Base-by-base conservation (phyloP, 495 filamentous ascomycete species). In the Xylaria castorea region DNA sequence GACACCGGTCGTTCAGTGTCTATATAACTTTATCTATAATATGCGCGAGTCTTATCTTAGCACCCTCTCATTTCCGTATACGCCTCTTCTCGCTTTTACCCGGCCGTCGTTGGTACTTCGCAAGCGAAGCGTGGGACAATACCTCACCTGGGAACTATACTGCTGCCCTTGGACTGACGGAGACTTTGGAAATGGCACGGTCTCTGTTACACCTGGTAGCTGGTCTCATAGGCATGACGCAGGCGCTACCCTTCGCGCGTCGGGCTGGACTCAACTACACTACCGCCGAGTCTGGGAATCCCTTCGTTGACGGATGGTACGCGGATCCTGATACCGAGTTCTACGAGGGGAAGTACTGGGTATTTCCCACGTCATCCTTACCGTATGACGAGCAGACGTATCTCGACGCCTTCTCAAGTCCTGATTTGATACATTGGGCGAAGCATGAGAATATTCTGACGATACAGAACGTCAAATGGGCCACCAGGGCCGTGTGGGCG, bases 301-400 rank as follows among this genome's bases (percentile, higher is more conserved):
- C 84, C 20, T 75, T 86, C 38, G 76, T 86, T 30, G 72, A 78
- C 3, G 81, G 82, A 70, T 86, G 83, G 84, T 86, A 87, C 71
- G 86, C 86, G 0, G 86, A 88, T 67, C 86, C 86, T 11, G 86
- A 84, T 32, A 85, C 84, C 36, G 84, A 84, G 72, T 81, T 85
- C 75, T 87, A 87, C 78, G 79, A 85, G 57, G 81, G 80, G 68
- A 80, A 78, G 42, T 79, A 85, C 74, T 88, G 87, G 82, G 83
- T 88, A 62, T 88, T 84, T 76, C 84, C 86, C 36, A 86, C 85
- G 0, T 79, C 86, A 46, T 86, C 85, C 60, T 78, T 78, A 32
- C 74, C 81, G 61, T 85, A 84, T 25, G 79, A 79, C 42, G 80
- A 86, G 64, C 74, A 81, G 62, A 81, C 78, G 16, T 84, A 85